A percentile compares a stretch with the other conserved stretches of the same genome.
Evolutionary conservation across 441 rosid genomes (phyloP).

Genomic region (Breynia disticha): DNA sequence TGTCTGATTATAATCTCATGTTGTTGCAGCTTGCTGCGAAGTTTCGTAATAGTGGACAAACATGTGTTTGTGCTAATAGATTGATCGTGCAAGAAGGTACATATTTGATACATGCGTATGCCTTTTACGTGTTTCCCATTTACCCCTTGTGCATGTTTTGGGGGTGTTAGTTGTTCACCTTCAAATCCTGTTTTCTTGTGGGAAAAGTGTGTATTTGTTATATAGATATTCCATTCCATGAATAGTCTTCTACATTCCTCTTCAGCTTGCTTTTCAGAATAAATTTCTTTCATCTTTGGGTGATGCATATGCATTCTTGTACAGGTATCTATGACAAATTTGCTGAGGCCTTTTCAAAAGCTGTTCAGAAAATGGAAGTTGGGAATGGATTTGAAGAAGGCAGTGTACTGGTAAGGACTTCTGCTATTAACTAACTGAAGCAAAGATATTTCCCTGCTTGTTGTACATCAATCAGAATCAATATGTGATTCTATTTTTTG

Average conservation of each 20-base stretch:
- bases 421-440: background rate
- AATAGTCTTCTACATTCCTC: background rate
- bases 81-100: constrained; percentile 94
- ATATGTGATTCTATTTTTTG: background rate
- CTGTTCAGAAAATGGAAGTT: constrained; percentile 78
- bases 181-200: background rate
- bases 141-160: background rate
- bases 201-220: background rate
- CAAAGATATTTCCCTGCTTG: too few relatives aligned
- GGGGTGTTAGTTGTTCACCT: background rate
- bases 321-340: constrained; percentile 94
- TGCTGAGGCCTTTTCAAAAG: constrained; percentile 68
- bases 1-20: background rate
- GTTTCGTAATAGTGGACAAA: constrained; percentile 95
- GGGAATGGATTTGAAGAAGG: constrained; percentile 92
- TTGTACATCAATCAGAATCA: too few relatives aligned
- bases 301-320: constrained; percentile 11
- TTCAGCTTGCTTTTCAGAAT: background rate
- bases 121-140: background rate
- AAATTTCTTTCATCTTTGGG: background rate
- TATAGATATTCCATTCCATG: constrained; percentile 1
- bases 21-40: constrained; percentile 82
- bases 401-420: constrained; percentile 47
- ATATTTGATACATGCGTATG: constrained; percentile 3
- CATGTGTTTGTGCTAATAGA: constrained; percentile 96